Percentiles rank a stretch among this genome's conserved stretches.
Conservation (phyloP, 495 filamentous ascomycete genomes). For the Talaromyces adpressus region DNA sequence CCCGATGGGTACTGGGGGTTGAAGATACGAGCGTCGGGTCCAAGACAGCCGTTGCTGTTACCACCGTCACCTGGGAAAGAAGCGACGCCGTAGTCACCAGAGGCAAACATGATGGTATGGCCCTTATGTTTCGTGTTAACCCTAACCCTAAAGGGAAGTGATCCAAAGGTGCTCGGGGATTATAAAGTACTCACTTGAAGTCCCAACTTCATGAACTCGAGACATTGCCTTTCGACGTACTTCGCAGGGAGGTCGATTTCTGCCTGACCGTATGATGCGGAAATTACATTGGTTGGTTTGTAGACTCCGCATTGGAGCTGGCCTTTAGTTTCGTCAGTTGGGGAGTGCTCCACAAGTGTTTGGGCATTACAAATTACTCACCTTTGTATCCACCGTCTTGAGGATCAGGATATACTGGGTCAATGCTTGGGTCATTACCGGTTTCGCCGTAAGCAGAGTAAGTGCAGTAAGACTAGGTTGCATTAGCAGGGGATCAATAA, state of each 20-base stretch:
- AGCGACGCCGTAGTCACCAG: constrained; percentile 36
- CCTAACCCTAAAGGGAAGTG: too few species aligned
- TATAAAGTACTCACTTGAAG: constrained; percentile 9
- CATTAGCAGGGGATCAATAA: background rate
- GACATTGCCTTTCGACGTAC: constrained; percentile 32
- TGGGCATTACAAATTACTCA: background rate
- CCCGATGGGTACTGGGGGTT: constrained; percentile 28
- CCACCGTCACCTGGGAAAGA: constrained; percentile 20
- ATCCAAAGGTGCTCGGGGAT: too few species aligned
- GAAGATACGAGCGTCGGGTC: constrained; percentile 21
- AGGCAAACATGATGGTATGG: constrained; percentile 28
- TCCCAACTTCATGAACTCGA: constrained; percentile 41
- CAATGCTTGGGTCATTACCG: constrained; percentile 25
- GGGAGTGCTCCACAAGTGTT: background rate
- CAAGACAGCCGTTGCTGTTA: constrained; percentile 8
- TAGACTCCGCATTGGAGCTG: constrained; percentile 32
- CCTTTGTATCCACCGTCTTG: constrained; percentile 44
- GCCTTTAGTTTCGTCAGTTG: constrained; percentile 21
- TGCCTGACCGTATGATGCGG: constrained; percentile 34
- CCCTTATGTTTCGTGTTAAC: constrained; percentile 17
- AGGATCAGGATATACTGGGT: constrained; percentile 34
- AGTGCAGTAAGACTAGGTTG: constrained; percentile 2
- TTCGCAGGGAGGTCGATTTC: constrained; percentile 28
- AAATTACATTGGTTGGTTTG: constrained; percentile 40
- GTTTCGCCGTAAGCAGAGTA: constrained; percentile 34